phyloP scores from a whole-genome alignment of 2,329 filamentous ascomycete species.

The Diaporthe velutina region DNA sequence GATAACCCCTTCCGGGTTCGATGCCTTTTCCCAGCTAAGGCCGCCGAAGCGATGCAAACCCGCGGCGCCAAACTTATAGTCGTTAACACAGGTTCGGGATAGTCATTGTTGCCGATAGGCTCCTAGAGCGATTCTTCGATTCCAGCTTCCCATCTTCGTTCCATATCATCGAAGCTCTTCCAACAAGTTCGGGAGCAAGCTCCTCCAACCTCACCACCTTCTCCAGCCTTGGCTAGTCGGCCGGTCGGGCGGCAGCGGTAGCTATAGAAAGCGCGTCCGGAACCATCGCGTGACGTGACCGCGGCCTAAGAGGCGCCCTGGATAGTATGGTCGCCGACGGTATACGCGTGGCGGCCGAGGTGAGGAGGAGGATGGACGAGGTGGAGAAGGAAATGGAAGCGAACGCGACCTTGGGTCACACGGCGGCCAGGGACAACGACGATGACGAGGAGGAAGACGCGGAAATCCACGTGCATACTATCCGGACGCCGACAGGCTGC shows the following conservation, averaged over 20 bases:
- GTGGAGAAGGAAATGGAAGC: constrained; percentile 92
- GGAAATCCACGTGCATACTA: constrained; percentile 49
- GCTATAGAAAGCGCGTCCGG: constrained; percentile 56
- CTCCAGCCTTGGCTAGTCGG: constrained; percentile 75
- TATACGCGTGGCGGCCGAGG: constrained; percentile 94
- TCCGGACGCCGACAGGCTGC: constrained; percentile 56
- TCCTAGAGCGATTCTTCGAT: constrained; percentile 97
- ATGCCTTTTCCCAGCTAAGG: too few species aligned
- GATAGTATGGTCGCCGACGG: constrained; percentile 98
- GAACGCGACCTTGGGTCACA: constrained; percentile 76
- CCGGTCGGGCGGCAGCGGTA: constrained; percentile 57
- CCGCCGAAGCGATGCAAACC: not conserved
- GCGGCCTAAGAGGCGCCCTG: constrained; percentile 89
- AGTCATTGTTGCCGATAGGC: constrained; percentile 96
- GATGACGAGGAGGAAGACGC: constrained; percentile 79
- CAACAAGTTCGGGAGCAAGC: constrained; percentile 54
- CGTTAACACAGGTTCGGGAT: constrained; percentile 90
- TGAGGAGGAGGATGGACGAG: constrained; percentile 93
- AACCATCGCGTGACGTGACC: constrained; percentile 69
- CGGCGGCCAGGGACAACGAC: constrained; percentile 72
- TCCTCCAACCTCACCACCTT: constrained; percentile 87
- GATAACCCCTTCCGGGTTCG: too few species aligned
- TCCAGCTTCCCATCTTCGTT: constrained; percentile 94
- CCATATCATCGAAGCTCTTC: constrained; percentile 79
- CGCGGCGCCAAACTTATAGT: not conserved